Evolutionary conservation across 2,329 filamentous ascomycete species (phyloP), one percentile per base, ranked within the genome.

Genomic region (Fusarium sp.): DNA sequence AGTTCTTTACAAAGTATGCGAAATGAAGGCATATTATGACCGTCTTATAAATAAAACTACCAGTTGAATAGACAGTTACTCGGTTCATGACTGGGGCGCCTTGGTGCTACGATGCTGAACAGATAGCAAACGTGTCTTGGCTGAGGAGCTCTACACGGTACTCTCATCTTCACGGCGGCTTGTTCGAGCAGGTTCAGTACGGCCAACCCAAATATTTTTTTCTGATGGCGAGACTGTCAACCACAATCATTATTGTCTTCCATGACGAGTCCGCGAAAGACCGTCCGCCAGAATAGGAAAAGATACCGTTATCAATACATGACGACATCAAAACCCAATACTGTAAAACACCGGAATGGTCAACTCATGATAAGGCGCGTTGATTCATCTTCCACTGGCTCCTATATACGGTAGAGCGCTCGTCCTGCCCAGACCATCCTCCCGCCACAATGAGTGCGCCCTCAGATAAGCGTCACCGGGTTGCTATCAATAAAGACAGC

Each of bases 401-500:
- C 10, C 18, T 20, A 33, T 33, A 29, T 31, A 7, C 11, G 6
- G 20, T 33, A 54, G 29, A 18, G 16, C 3, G 2, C 6, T 54
- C 29, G 10, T 54, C 45, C 50, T 8, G 18, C 10, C 45, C 18
- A n/a, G n/a, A n/a, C n/a, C 38, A 20, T 42, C 38, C 38, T 42
- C 6, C 38, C 10, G n/a, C 13, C n/a, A 42, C 35, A 36, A 3
- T 18, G 35, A 36, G 35, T 20, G 18, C 29, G 25, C 18, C 50
- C 50, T 54, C 50, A 63, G 16, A 63, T 54, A 16, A 63, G 47
- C n/a, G 61, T 63, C 6, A 63, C 61, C 14, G 29, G 22, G n/a
- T 35, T 29, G 10, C 56, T 33, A 20, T 63, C 61, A 5, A 63
- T 56, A 56, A 63, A 63, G 2, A 63, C 47, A 5, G 61, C 61